Evolutionary conservation across 441 rosid species (phyloP).

Genomic region (Daphne laureola): DNA sequence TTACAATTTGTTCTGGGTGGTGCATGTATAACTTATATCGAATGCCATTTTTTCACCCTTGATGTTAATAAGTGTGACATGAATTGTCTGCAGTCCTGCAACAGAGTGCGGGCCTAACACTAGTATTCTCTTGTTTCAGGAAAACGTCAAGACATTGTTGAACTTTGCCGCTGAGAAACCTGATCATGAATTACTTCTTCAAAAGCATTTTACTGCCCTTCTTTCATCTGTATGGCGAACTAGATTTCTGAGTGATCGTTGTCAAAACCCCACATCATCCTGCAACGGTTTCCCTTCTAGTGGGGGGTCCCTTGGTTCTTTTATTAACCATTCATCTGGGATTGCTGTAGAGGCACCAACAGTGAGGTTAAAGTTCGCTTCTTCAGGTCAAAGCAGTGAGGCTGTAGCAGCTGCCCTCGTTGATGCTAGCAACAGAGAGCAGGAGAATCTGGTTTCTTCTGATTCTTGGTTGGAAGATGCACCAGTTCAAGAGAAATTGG

Average conservation of each 20-base stretch:
- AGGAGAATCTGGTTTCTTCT: slow-evolving; percentile 28
- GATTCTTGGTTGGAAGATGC: slow-evolving; percentile 38
- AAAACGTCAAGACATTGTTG: slow-evolving; percentile 63
- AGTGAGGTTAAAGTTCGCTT: slow-evolving; percentile 49
- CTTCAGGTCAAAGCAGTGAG: slow-evolving; percentile 42
- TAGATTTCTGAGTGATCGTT: slow-evolving; percentile 22
- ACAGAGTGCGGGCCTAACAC: neutral
- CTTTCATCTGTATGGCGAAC: slow-evolving; percentile 80
- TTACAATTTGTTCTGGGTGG: too few species aligned
- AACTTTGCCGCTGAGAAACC: slow-evolving; percentile 68
- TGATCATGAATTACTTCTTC: slow-evolving; percentile 86
- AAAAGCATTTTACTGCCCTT: slow-evolving; percentile 82
- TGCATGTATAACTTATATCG: too few species aligned
- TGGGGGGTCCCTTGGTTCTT: slow-evolving; percentile 41
- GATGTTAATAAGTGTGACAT: too few species aligned
- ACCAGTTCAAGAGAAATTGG: slow-evolving; percentile 40
- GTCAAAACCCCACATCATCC: slow-evolving; percentile 28
- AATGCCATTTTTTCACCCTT: too few species aligned
- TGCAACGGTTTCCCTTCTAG: slow-evolving; percentile 43
- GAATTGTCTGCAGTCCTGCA: too few species aligned
- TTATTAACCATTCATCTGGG: slow-evolving; percentile 24
- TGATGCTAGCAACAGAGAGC: slow-evolving; percentile 37
- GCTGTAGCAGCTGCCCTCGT: slow-evolving; percentile 63
- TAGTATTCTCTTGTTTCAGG: slow-evolving; percentile 49
- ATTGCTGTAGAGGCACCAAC: slow-evolving; percentile 34